These are phyloP conservation scores for Babjeviella inositovora DNA, from an alignment of 805 yeast genomes.

Conservation along the genomic window DNA sequence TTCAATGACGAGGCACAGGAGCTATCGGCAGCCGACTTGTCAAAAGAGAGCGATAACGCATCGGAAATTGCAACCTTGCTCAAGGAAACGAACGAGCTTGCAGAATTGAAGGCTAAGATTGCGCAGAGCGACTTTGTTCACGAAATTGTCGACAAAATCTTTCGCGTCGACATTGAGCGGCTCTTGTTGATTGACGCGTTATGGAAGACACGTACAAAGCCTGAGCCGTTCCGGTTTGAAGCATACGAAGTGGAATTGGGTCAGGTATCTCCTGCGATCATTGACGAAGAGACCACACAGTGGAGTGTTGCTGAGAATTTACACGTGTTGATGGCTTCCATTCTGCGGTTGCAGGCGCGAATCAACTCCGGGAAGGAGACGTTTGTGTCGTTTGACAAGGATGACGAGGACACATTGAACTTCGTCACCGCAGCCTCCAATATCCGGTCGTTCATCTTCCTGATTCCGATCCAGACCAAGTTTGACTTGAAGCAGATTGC, in stretches of 20 bases:
- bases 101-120: slow-evolving; percentile 14
- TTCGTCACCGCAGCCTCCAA: slow-evolving; percentile 84
- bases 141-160: slow-evolving; percentile 43
- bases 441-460: slow-evolving; percentile 54
- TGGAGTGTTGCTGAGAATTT: slow-evolving; percentile 58
- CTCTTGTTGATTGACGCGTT: slow-evolving; percentile 54
- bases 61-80: slow-evolving; percentile 49
- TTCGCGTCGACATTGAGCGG: slow-evolving; percentile 63
- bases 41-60: slow-evolving; percentile 25
- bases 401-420: slow-evolving; percentile 79
- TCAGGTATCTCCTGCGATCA: slow-evolving; percentile 7
- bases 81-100: slow-evolving; percentile 55
- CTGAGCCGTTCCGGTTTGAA: slow-evolving; percentile 37
- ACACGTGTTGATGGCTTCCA: too few species aligned
- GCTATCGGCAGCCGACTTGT: slow-evolving; percentile 2
- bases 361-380: slow-evolving; percentile 13
- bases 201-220: slow-evolving; percentile 62
- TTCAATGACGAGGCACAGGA: slow-evolving; percentile 26
- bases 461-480: slow-evolving; percentile 54
- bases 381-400: slow-evolving; percentile 71
- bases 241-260: slow-evolving; percentile 4
- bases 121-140: slow-evolving; percentile 5
- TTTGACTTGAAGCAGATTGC: slow-evolving; percentile 91
- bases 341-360: slow-evolving; percentile 38
- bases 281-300: slow-evolving; percentile 18